phyloP scores from a whole-genome alignment of 2,329 filamentous ascomycete genomes.

The Hirsutella rhossiliensis region DNA sequence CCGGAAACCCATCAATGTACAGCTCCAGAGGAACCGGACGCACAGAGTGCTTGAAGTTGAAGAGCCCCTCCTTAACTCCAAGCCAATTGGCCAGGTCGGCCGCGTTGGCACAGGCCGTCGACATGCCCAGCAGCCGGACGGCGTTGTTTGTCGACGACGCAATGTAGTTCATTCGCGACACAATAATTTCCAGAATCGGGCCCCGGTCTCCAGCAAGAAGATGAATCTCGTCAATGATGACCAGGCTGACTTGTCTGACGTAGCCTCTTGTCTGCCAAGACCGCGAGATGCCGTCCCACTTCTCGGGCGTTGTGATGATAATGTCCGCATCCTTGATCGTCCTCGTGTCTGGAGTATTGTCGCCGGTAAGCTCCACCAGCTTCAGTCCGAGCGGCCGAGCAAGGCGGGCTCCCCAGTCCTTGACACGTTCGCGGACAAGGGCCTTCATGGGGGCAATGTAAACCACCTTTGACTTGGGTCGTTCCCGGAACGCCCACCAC shows the following conservation, averaged over 20 bases:
- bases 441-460: conserved; percentile 99
- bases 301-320: conserved; percentile 98
- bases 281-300: conserved; percentile 98
- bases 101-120: conserved; percentile 93
- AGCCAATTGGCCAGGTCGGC: conserved; percentile 92
- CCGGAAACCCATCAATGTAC: conserved; percentile 94
- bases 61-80: conserved; percentile 87
- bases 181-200: conserved; percentile 96
- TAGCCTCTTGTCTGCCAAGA: conserved; percentile 98
- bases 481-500: conserved; percentile 98
- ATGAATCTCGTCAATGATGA: conserved; percentile 98
- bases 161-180: conserved; percentile 93
- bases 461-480: conserved; percentile 90
- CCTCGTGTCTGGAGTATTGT: conserved; percentile 93
- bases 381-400: conserved; percentile 75
- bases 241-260: conserved; percentile 84
- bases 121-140: conserved; percentile 94
- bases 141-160: conserved; percentile 83
- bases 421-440: conserved; percentile 86
- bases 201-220: conserved; percentile 91
- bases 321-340: conserved; percentile 95
- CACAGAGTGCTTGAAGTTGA: conserved; percentile 96
- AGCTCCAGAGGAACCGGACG: conserved; percentile 91
- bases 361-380: conserved; percentile 87
- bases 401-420: conserved; percentile 82